phyloP scores from a whole-genome alignment of 179 eudicot genomes.

The Camellia oleifera region DNA sequence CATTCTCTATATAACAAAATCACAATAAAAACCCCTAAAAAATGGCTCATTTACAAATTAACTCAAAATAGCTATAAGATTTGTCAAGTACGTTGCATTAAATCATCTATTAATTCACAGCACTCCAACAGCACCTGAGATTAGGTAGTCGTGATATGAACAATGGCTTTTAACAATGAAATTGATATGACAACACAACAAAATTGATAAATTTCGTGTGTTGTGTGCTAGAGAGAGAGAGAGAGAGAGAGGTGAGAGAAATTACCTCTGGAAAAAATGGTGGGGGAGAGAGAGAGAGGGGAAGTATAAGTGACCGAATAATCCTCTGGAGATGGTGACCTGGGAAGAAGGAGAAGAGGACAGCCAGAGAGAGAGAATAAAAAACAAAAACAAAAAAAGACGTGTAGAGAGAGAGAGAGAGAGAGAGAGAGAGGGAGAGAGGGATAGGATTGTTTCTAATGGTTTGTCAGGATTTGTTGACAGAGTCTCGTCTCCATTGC shows the following conservation, averaged over 20 bases:
- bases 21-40: not conserved
- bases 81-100: not conserved
- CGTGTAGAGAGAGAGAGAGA: not conserved
- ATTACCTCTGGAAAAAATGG: constrained; percentile 10
- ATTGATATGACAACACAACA: not conserved
- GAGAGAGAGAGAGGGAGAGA: no score
- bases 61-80: no score
- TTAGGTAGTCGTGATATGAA: not conserved
- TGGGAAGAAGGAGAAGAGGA: not conserved
- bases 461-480: not conserved
- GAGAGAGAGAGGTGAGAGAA: not conserved
- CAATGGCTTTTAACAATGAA: not conserved
- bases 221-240: not conserved
- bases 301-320: constrained; percentile 13
- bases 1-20: not conserved
- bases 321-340: not conserved
- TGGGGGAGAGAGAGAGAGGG: not conserved
- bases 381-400: not conserved
- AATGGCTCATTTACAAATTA: not conserved
- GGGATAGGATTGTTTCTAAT: not conserved
- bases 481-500: constrained; percentile 15
- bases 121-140: not conserved
- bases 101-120: not conserved
- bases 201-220: not conserved
- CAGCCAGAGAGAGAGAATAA: not conserved